phyloP scores from a whole-genome alignment of 1,284 basidiomycete genomes.

The Wallemia hederae region DNA sequence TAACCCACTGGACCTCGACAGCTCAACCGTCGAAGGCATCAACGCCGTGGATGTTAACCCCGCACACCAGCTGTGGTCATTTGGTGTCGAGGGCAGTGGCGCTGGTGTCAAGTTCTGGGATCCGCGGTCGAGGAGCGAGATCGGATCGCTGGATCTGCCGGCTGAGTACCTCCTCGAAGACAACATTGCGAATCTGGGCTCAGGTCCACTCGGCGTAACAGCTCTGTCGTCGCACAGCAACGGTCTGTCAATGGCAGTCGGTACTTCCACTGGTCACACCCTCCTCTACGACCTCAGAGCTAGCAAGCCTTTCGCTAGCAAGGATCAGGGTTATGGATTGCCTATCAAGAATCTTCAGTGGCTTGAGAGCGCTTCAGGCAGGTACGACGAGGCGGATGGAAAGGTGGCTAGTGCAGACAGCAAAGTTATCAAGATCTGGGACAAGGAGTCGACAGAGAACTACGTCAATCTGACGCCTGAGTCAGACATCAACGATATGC shows the following conservation, averaged over 20 bases:
- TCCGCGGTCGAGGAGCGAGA: constrained; percentile 43
- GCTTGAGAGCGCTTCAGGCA: constrained; percentile 51
- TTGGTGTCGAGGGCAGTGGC: constrained; percentile 35
- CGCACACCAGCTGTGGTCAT: constrained; percentile 64
- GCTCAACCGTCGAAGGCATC: constrained; percentile 29
- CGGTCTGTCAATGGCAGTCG: constrained; percentile 73
- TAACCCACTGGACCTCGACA: constrained; percentile 26
- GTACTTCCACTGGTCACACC: constrained; percentile 80
- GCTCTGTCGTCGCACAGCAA: constrained; percentile 51
- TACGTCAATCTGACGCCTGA: constrained; percentile 78
- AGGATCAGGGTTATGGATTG: constrained; percentile 92
- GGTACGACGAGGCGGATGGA: constrained; percentile 42
- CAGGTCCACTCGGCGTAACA: constrained; percentile 35
- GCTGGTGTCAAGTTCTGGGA: constrained; percentile 90
- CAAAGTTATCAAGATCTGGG: constrained; percentile 91
- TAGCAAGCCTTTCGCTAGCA: constrained; percentile 48
- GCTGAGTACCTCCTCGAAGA: constrained; percentile 23
- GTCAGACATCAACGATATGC: constrained; percentile 58
- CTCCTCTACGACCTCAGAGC: constrained; percentile 82
- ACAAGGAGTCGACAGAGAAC: constrained; percentile 60
- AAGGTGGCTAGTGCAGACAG: constrained; percentile 66
- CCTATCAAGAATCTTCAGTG: constrained; percentile 63
- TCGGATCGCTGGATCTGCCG: constrained; percentile 51
- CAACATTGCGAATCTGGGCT: constrained; percentile 2
- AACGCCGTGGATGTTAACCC: constrained; percentile 83